Percentiles rank a stretch among this genome's conserved stretches.
Conservation (phyloP, 345 rosid species). For the Litchi chinensis region DNA sequence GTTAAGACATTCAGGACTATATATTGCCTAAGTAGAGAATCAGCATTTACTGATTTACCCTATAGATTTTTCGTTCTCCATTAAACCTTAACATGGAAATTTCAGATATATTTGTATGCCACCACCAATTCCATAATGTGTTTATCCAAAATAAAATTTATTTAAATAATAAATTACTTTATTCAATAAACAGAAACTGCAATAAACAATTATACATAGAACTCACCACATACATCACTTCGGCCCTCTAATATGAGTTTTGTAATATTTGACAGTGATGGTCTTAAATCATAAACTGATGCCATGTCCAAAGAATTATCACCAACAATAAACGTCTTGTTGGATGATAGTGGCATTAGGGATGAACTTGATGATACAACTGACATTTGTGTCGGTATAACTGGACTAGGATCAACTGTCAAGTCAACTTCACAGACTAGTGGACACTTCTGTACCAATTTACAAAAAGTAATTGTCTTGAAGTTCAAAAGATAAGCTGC, state of each 20-base stretch:
- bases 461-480: slow-evolving; percentile 36
- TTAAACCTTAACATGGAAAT: background rate
- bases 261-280: slow-evolving; percentile 46
- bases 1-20: slow-evolving; percentile 9
- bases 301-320: slow-evolving; percentile 15
- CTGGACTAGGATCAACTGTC: slow-evolving; percentile 60
- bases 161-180: background rate
- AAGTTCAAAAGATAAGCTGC: slow-evolving; percentile 77
- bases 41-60: background rate
- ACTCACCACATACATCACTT: slow-evolving; percentile 68
- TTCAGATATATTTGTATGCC: background rate
- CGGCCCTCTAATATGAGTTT: slow-evolving; percentile 77
- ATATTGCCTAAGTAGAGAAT: background rate
- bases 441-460: slow-evolving; percentile 49
- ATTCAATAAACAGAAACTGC: background rate
- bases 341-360: slow-evolving; percentile 29
- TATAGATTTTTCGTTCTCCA: slow-evolving; percentile 3
- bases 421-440: slow-evolving; percentile 64
- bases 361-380: slow-evolving; percentile 44
- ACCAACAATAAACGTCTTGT: slow-evolving; percentile 23
- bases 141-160: background rate
- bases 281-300: slow-evolving; percentile 25
- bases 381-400: slow-evolving; percentile 43
- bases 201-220: slow-evolving; percentile 4
- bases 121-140: background rate